phyloP scores from a whole-genome alignment of 2,329 filamentous ascomycete genomes.

The Ophiostoma perfectum region DNA sequence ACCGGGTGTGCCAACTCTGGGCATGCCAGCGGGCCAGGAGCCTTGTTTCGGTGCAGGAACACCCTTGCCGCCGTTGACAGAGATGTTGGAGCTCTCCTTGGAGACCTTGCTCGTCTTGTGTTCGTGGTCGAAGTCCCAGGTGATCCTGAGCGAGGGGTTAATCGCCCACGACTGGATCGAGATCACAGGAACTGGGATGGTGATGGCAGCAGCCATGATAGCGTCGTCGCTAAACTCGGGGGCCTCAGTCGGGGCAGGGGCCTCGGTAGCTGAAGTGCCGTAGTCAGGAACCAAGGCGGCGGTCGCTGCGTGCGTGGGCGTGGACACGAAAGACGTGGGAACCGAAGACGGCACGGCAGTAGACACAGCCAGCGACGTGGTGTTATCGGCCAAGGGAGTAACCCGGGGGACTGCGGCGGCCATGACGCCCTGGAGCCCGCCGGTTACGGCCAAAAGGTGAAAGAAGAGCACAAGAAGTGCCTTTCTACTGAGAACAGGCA shows the following conservation, averaged over 20 bases:
- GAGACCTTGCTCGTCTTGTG: neutral
- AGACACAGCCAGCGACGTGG: neutral
- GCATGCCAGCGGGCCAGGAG: neutral
- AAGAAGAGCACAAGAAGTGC: neutral
- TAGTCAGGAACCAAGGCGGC: neutral
- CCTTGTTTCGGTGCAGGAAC: neutral
- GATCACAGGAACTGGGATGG: neutral
- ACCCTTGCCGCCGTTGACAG: neutral
- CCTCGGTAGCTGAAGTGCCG: neutral
- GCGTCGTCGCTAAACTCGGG: neutral
- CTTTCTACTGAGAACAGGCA: neutral
- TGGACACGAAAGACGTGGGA: neutral
- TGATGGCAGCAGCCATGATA: neutral
- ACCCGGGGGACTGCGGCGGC: neutral
- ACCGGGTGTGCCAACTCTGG: neutral
- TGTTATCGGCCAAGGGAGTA: neutral
- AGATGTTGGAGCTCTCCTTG: neutral
- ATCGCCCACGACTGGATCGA: neutral
- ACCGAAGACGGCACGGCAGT: neutral
- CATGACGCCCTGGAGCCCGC: neutral
- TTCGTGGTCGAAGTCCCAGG: neutral
- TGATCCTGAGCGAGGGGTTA: neutral
- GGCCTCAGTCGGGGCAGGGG: neutral
- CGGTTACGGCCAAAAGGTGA: neutral
- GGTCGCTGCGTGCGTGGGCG: neutral